A percentile compares a stretch with the other conserved stretches of the same genome.
Conservation (phyloP, 2,329 filamentous ascomycete genomes). For the Penicillium sclerotiorum region DNA sequence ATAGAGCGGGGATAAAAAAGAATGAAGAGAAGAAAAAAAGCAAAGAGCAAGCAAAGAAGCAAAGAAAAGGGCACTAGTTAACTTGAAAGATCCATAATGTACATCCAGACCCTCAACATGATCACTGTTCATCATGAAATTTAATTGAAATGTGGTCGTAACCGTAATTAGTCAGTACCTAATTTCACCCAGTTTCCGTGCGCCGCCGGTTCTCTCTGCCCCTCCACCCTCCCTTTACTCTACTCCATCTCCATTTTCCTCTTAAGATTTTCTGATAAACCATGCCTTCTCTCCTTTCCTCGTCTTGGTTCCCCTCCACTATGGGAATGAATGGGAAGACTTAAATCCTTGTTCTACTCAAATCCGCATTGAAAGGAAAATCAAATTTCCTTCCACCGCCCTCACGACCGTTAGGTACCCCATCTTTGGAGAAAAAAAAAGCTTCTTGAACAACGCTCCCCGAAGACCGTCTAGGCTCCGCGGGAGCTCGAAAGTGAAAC, state of each 20-base stretch:
- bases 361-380: slow-evolving; percentile 18
- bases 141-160: slow-evolving; percentile 2
- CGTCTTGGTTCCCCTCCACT: slow-evolving; percentile 43
- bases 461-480: slow-evolving; percentile 21
- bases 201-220: slow-evolving; percentile 32
- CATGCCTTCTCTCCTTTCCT: slow-evolving; percentile 41
- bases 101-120: no score
- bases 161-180: slow-evolving; percentile 17
- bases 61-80: neutral
- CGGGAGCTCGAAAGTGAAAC: no score
- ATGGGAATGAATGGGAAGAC: slow-evolving; percentile 50
- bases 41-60: neutral
- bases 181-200: slow-evolving; percentile 15
- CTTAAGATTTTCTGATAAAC: slow-evolving; percentile 30
- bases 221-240: slow-evolving; percentile 25
- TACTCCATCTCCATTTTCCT: slow-evolving; percentile 17
- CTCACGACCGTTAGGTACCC: slow-evolving; percentile 22
- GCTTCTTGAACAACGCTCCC: slow-evolving; percentile 14
- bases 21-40: neutral
- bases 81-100: neutral
- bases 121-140: no score
- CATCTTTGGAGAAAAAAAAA: slow-evolving; percentile 5
- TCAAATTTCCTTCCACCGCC: slow-evolving; percentile 34
- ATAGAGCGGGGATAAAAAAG: neutral
- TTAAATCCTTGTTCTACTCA: slow-evolving; percentile 30